Base-by-base conservation (phyloP, 805 yeast species). In the Torulaspora gathmanii region DNA sequence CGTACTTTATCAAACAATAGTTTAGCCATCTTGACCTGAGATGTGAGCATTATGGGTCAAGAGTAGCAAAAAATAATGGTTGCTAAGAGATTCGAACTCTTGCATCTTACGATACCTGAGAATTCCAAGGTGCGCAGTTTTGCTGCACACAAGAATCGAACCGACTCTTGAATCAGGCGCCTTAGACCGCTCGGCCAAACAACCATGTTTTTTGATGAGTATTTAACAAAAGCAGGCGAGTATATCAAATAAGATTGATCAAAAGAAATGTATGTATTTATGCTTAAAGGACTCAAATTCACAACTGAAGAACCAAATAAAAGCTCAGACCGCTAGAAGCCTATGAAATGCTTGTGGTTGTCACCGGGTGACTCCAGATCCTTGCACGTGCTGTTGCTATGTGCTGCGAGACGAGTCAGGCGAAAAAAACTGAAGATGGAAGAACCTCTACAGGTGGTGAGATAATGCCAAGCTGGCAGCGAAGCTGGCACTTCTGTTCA, bases 131-230 rank as follows among this genome's bases (percentile, higher is more conserved):
- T 40, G 42, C 42, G 26, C 29, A 34, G 47, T 44, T 30, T 36
- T 41, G 28, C 49, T 38, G 28, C 50, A 26, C 38, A 34, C 45
- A 49, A 49, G 52, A 49, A 35, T 44, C 44, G 49, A 44, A 45
- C 46, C 19, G 44, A 28, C 22, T 40, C 50, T 45, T 50, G 52
- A 46, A 45, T 57, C 51, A 56, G 57, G 52, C 54, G 54, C 54
- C 54, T 51, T 51, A 51, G 54, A 51, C 54, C 54, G 54, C 54
- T 51, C 54, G 54, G 54, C 54, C 57, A 56, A 40, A 56, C 57
- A 45, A 50, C 50, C 47, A 50, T 46, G 47, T 9, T 33, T 23
- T 23, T 39, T 39, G 35, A 15, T 38, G 35, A 15, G 4, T 10
- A 22, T 0, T 27, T 5, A 20, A 30, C 3, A 5, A 2, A 4